Base-by-base conservation (phyloP, 2,329 filamentous ascomycete species). In the Pseudogymnoascus sp. region DNA sequence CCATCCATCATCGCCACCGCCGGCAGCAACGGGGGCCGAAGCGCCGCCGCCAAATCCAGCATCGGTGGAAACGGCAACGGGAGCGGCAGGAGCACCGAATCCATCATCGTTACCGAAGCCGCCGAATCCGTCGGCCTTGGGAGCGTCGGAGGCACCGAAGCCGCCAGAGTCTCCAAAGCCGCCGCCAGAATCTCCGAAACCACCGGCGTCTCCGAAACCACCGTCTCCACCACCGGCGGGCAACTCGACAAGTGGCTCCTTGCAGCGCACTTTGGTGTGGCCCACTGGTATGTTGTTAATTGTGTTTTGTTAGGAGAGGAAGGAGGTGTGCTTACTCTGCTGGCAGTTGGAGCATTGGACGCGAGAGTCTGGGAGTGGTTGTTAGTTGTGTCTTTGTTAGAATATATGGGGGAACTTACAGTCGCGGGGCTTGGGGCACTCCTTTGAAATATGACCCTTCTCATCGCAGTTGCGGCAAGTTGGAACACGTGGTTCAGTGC, bases 401-500 rank as follows among this genome's bases (percentile, higher is more conserved):
- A n/a, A 45, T 59, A 7, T 23, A 3, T 23, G 12, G 12, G 37
- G 28, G 15, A 13, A 72, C 76, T 72, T 72, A 77, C 78, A 79
- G 66, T 84, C 82, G 0, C 70, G 61, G 63, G 75, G 77, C 65
- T 86, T 84, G 67, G 78, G 75, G 68, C 86, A 90, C 59, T 74
- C 70, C 71, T 81, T 84, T 21, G 75, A 65, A 33, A 74, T 75
- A 63, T 89, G 86, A 0, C 86, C 86, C 15, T 85, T 71, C 65
- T 85, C 79, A 38, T 77, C 75, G 67, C 86, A 90, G 71, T 86
- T 87, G 62, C 63, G 68, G 72, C 86, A 90, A 62, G 81, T 76
- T 38, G 73, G 75, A 3, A 75, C 75, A 39, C 71, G 73, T 48
- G 73, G 74, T 63, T 79, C 73, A 26, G 77, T 71, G 61, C 57